phyloP scores from a whole-genome alignment of 768 basidiomycete genomes.

The Rhodotorula taiwanensis region DNA sequence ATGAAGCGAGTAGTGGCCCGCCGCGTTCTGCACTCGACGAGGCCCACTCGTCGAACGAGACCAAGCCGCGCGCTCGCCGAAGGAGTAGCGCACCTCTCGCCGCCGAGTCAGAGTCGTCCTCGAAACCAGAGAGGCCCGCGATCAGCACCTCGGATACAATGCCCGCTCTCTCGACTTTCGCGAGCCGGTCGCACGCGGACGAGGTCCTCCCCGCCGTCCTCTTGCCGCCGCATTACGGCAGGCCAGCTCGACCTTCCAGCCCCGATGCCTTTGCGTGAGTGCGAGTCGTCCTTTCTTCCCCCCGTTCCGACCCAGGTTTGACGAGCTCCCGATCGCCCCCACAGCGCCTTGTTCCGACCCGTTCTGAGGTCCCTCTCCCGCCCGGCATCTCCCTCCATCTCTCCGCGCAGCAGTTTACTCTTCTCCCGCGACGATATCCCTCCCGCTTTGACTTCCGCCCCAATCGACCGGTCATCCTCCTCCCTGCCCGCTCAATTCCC shows the following conservation, averaged over 20 bases:
- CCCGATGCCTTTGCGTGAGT: slow-evolving; percentile 29
- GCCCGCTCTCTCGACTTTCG: too few relatives aligned
- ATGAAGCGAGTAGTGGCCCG: too few relatives aligned
- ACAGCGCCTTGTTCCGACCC: slow-evolving; percentile 28
- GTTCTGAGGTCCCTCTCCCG: slow-evolving; percentile 27
- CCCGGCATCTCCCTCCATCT: not conserved
- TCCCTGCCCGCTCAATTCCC: slow-evolving; percentile 36
- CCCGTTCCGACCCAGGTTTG: too few relatives aligned
- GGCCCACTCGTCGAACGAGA: too few relatives aligned
- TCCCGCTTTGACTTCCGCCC: not conserved
- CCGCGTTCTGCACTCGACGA: too few relatives aligned
- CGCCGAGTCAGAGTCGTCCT: not conserved
- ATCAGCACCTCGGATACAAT: not conserved
- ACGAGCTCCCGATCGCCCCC: not conserved
- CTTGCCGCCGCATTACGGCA: slow-evolving; percentile 30
- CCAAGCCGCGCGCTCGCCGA: too few relatives aligned
- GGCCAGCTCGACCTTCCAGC: slow-evolving; percentile 1
- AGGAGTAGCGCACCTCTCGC: not conserved
- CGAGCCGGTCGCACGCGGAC: too few relatives aligned
- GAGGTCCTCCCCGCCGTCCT: slow-evolving; percentile 1
- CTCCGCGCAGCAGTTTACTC: not conserved
- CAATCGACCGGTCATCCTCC: slow-evolving; percentile 11
- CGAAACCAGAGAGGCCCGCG: not conserved
- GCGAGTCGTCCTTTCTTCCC: too few relatives aligned
- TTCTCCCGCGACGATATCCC: not conserved